Percentiles rank a stretch among this genome's conserved stretches.
phyloP scores from a whole-genome alignment of 2,329 filamentous ascomycete genomes.

The Botrytis galanthina region DNA sequence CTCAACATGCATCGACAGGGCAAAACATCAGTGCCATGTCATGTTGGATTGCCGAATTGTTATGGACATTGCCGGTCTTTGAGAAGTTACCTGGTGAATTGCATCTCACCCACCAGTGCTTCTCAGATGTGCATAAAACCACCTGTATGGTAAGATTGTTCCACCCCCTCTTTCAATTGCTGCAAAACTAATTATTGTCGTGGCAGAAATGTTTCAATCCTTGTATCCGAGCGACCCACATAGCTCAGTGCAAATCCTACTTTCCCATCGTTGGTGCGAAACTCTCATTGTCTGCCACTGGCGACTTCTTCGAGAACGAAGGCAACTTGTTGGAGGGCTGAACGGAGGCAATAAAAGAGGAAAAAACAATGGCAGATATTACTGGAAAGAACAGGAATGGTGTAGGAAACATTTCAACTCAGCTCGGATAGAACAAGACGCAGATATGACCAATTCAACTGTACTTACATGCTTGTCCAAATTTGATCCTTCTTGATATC shows the following conservation, averaged over 20 bases:
- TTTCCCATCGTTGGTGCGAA: background rate
- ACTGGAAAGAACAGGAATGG: background rate
- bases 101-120: background rate
- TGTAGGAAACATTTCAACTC: background rate
- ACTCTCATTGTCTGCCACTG: background rate
- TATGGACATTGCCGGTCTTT: background rate
- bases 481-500: background rate
- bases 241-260: background rate
- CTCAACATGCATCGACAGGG: background rate
- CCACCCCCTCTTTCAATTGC: background rate
- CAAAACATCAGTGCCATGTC: background rate
- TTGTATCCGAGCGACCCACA: background rate
- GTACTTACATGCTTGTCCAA: background rate
- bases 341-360: background rate
- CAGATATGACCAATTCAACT: background rate
- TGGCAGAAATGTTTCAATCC: background rate
- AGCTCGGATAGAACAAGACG: background rate
- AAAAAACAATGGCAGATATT: background rate
- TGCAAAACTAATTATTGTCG: background rate
- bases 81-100: background rate
- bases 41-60: background rate
- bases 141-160: background rate
- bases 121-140: background rate
- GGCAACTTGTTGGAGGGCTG: background rate
- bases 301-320: too few species aligned